phyloP scores from a whole-genome alignment of 164 flowering plant species.

The Saururus chinensis region DNA sequence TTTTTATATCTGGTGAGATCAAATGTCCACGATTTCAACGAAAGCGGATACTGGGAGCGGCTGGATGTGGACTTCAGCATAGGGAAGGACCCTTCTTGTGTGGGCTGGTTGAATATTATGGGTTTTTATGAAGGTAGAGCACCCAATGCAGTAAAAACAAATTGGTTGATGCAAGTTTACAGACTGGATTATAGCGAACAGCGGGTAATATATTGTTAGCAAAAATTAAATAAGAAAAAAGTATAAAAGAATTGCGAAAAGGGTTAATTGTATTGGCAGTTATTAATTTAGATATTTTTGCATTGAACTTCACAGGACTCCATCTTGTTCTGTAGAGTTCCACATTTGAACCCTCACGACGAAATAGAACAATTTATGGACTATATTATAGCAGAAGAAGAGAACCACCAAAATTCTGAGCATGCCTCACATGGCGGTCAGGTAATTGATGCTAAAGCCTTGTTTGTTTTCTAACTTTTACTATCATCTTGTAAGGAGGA shows the following conservation, averaged over 20 bases:
- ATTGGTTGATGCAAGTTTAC: neutral
- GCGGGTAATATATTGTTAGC: neutral
- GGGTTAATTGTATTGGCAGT: neutral
- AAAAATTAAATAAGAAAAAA: neutral
- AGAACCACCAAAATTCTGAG: neutral
- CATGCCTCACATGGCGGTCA: neutral
- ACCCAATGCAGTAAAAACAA: neutral
- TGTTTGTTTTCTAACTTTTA: too few relatives aligned
- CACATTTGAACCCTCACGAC: too few relatives aligned
- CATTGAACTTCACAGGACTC: neutral
- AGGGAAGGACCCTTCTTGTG: neutral
- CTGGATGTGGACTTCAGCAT: neutral
- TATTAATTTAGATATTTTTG: too few relatives aligned
- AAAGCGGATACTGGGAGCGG: neutral
- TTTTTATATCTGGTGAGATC: neutral
- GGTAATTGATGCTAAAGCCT: neutral
- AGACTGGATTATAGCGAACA: neutral
- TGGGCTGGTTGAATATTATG: neutral
- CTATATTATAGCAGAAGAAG: neutral
- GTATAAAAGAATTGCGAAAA: neutral
- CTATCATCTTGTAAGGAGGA: too few relatives aligned
- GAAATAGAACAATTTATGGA: neutral
- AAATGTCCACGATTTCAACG: neutral
- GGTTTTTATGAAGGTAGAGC: neutral
- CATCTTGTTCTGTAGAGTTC: neutral